phyloP scores from a whole-genome alignment of 179 eudicot species.

The Silene noctiflora region DNA sequence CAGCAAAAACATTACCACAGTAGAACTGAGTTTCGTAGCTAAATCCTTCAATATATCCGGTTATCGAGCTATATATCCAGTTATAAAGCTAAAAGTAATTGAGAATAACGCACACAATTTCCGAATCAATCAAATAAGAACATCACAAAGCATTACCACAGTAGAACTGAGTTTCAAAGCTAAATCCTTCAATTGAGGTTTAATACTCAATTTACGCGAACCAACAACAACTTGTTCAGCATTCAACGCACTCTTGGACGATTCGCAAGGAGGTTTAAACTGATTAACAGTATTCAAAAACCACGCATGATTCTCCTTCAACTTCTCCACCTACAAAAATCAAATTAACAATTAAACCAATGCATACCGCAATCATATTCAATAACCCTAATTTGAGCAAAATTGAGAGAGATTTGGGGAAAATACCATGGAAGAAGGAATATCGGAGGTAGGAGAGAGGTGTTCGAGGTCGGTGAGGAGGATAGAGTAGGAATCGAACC shows the following conservation, averaged over 20 bases:
- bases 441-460: conserved; percentile 49
- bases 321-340: conserved; percentile 50
- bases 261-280: conserved; percentile 66
- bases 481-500: conserved; percentile 80
- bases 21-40: conserved; percentile 62
- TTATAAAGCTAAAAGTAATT: background rate
- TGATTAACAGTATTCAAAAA: conserved; percentile 61
- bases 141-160: conserved; percentile 10
- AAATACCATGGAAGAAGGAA: conserved; percentile 56
- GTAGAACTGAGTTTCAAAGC: conserved; percentile 65
- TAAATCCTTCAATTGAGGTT: conserved; percentile 56
- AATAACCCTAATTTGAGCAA: background rate
- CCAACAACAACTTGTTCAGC: conserved; percentile 51
- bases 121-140: background rate
- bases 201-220: conserved; percentile 50
- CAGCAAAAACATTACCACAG: background rate
- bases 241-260: conserved; percentile 72
- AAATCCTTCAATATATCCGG: conserved; percentile 38
- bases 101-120: background rate
- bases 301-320: conserved; percentile 73
- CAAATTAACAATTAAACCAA: background rate
- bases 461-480: conserved; percentile 77
- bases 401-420: conserved; percentile 12
- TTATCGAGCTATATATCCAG: background rate
- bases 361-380: background rate